Percentiles rank a stretch among this genome's conserved stretches.
These are phyloP conservation scores for Ceratocystis smalleyi DNA, from an alignment of 2,329 filamentous ascomycete genomes.

Conservation along the genomic window DNA sequence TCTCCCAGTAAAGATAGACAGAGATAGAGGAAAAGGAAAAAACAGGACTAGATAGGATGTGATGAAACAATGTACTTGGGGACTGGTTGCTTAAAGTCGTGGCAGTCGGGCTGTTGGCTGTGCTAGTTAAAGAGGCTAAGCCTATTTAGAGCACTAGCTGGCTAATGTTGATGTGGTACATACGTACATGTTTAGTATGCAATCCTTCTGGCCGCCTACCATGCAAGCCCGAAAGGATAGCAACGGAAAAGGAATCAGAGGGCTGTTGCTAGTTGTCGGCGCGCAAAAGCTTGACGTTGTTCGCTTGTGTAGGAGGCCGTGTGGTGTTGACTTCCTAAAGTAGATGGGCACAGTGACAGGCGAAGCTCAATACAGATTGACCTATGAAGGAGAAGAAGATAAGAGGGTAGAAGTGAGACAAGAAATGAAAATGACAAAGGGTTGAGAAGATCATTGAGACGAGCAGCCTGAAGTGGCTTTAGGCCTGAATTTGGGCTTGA, in stretches of 20 bases:
- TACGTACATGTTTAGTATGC: background rate
- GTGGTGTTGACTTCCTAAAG: too few relatives aligned
- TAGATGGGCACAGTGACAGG: too few relatives aligned
- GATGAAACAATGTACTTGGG: background rate
- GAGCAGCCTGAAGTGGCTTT: background rate
- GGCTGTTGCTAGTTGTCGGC: too few relatives aligned
- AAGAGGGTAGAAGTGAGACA: background rate
- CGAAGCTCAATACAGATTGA: too few relatives aligned
- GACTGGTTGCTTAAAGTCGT: background rate
- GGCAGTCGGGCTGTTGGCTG: background rate
- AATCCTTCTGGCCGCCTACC: background rate
- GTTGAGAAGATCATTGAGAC: background rate
- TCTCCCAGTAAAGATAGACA: background rate
- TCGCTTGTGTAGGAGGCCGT: too few relatives aligned
- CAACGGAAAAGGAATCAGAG: too few relatives aligned
- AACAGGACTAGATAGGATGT: background rate
- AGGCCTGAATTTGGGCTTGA: background rate
- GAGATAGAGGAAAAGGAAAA: background rate
- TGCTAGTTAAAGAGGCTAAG: background rate
- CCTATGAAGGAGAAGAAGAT: background rate
- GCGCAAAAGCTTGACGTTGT: too few relatives aligned
- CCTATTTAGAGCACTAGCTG: background rate
- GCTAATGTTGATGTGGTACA: background rate
- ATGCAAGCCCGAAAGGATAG: background rate
- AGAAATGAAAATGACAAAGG: background rate